These are phyloP conservation scores for Fusarium pseudonygamai DNA, from an alignment of 2,329 filamentous ascomycete species.

Conservation along the genomic window DNA sequence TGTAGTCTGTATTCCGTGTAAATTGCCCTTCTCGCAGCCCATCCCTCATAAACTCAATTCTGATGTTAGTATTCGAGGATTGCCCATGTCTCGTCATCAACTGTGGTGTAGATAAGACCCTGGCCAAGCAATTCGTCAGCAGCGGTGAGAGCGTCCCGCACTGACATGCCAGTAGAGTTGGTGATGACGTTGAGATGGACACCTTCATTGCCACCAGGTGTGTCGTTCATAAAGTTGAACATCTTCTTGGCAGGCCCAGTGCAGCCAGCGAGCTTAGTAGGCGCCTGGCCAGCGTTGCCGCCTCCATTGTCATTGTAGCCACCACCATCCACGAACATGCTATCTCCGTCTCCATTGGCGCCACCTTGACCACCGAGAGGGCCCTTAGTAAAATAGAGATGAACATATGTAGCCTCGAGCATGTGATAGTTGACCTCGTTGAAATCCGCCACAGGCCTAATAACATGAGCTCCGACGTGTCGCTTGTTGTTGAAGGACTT, in stretches of 20 bases:
- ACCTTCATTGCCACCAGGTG: slow-evolving; percentile 81
- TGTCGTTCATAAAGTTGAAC: slow-evolving; percentile 73
- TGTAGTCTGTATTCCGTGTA: slow-evolving; percentile 11
- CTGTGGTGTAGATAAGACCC: slow-evolving; percentile 87
- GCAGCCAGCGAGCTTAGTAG: slow-evolving; percentile 57
- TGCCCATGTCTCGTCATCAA: slow-evolving; percentile 93
- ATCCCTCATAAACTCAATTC: background rate
- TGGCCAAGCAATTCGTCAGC: slow-evolving; percentile 80
- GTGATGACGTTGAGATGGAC: slow-evolving; percentile 83
- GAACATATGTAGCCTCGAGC: slow-evolving; percentile 88
- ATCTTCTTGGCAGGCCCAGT: slow-evolving; percentile 72
- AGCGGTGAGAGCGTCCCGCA: slow-evolving; percentile 77
- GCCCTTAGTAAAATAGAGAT: slow-evolving; percentile 83
- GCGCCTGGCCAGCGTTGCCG: slow-evolving; percentile 51
- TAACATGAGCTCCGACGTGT: slow-evolving; percentile 81
- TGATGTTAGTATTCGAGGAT: slow-evolving; percentile 72
- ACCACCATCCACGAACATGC: slow-evolving; percentile 67
- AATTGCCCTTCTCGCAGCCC: background rate
- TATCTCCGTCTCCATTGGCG: slow-evolving; percentile 55
- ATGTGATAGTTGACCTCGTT: slow-evolving; percentile 96
- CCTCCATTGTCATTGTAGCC: slow-evolving; percentile 50
- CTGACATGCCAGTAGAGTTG: slow-evolving; percentile 69
- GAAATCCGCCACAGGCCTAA: slow-evolving; percentile 82
- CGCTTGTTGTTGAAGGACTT: slow-evolving; percentile 86
- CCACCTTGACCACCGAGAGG: slow-evolving; percentile 57